phyloP scores from a whole-genome alignment of 1,139 yeast species.

The Blastobotrys malaysiensis region DNA sequence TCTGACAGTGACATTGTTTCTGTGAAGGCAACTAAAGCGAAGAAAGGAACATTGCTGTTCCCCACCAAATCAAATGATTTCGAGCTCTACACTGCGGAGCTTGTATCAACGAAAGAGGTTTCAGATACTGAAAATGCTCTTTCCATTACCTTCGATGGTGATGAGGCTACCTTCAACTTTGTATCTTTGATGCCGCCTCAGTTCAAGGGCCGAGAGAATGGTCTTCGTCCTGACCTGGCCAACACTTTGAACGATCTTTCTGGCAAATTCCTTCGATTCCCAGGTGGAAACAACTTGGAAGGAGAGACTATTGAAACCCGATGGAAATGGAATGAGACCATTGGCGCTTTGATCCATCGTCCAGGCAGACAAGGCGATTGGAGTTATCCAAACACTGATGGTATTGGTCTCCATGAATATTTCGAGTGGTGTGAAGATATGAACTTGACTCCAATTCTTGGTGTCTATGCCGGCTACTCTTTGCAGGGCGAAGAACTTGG shows the following conservation, averaged over 20 bases:
- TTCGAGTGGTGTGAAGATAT: slow-evolving; percentile 5
- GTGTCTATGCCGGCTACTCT: slow-evolving; percentile 3
- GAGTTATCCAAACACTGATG: slow-evolving; percentile 2
- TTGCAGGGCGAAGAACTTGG: neutral
- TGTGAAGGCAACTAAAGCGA: slow-evolving; percentile 4
- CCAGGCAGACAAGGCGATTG: slow-evolving; percentile 6
- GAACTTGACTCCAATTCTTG: slow-evolving; percentile 2
- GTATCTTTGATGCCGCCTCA: slow-evolving; percentile 10
- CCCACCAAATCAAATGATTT: slow-evolving; percentile 7
- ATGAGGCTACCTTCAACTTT: slow-evolving; percentile 8
- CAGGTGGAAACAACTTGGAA: slow-evolving; percentile 11
- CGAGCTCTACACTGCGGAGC: slow-evolving; percentile 7
- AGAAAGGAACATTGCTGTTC: slow-evolving; percentile 4
- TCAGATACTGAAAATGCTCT: slow-evolving; percentile 3
- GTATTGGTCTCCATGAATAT: slow-evolving; percentile 4
- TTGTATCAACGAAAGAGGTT: slow-evolving; percentile 3
- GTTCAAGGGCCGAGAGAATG: slow-evolving; percentile 10
- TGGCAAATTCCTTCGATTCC: slow-evolving; percentile 7
- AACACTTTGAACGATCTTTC: slow-evolving; percentile 4
- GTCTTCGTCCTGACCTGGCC: slow-evolving; percentile 7
- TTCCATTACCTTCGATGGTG: slow-evolving; percentile 6
- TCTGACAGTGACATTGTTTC: slow-evolving; percentile 3
- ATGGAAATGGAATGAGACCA: slow-evolving; percentile 10
- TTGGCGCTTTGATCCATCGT: slow-evolving; percentile 6
- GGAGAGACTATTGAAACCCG: slow-evolving; percentile 5